Evolutionary conservation across 2,329 filamentous ascomycete genomes (phyloP), one percentile per base, ranked within the genome.

Genomic region (Exserohilum rostratum): DNA sequence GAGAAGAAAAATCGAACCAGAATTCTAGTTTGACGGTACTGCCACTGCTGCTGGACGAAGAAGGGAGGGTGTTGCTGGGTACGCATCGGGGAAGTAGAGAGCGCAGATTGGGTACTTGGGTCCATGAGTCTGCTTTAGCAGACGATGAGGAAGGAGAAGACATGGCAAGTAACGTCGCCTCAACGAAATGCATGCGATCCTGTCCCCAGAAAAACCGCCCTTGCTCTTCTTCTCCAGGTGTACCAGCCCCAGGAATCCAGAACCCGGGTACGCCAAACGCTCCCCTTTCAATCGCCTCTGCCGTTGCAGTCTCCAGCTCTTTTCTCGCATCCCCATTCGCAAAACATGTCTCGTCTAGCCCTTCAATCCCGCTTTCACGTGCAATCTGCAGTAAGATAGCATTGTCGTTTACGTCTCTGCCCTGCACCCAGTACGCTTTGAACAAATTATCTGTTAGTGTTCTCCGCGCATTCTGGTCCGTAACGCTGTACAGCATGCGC

Each of bases 161-260:
- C 5, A 25, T 17, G 3, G 66, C 31, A 1, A 62, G 31, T 5
- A 73, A 44, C 3, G 64, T 57, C 1, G 69, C 72, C 40, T 75
- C 71, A 2, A 73, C 72, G 35, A 75, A 73, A 44, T 73, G 70
- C 70, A 75, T 74, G 0, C 69, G 64, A 57, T 74, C 72, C 46
- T 75, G 71, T 1, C 72, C 72, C 71, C 70, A 75, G 22, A 65
- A 74, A 43, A 70, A 72, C 7, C 71, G 51, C 0, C 35, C 52
- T 5, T 62, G 43, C 1, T 64, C 63, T 9, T 39, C 40, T 11
- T 57, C 48, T 34, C 67, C 61, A 5, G n/a, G 18, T n/a, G 17
- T 11, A 39, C 5, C 3, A 3, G 49, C 59, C 62, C 65, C 55
- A 0, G 66, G 65, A 4, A 75, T 63, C 70, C 70, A 75, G 22